These are phyloP conservation scores for Neofusicoccum sp. DNA, from an alignment of 2,329 filamentous ascomycete genomes.

Conservation along the genomic window DNA sequence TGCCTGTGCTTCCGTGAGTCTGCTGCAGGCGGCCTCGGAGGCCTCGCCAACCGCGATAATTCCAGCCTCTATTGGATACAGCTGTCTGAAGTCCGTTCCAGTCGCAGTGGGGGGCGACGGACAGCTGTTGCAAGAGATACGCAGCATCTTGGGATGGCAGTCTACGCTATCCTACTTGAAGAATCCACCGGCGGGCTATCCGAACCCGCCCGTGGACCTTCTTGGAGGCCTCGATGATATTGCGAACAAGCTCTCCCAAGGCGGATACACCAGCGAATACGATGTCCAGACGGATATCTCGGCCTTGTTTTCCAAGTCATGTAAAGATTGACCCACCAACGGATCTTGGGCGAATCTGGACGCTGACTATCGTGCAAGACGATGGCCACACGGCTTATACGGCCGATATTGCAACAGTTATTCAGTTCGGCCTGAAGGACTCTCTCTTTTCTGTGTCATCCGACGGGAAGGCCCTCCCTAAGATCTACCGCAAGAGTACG, in stretches of 20 bases:
- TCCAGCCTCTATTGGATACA: constrained; percentile 34
- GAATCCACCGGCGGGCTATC: constrained; percentile 36
- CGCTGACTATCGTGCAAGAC: neutral
- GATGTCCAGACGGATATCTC: constrained; percentile 35
- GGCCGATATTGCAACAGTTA: neutral
- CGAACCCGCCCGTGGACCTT: constrained; percentile 39
- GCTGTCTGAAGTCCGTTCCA: constrained; percentile 38
- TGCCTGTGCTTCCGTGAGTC: neutral
- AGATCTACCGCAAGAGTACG: constrained; percentile 32
- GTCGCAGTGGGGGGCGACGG: constrained; percentile 34
- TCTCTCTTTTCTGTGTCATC: constrained; percentile 36
- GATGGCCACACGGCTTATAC: neutral
- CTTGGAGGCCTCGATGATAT: constrained; percentile 37
- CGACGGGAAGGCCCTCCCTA: constrained; percentile 36
- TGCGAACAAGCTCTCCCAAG: constrained; percentile 28
- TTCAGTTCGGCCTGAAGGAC: constrained; percentile 15
- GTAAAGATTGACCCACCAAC: constrained; percentile 16
- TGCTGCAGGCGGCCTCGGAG: neutral
- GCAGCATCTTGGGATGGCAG: constrained; percentile 39
- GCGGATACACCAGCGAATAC: constrained; percentile 39
- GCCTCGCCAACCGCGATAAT: constrained; percentile 23
- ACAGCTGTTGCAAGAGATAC: constrained; percentile 35
- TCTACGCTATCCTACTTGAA: constrained; percentile 41
- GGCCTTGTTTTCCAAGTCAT: neutral
- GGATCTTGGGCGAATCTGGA: neutral